A percentile compares a stretch with the other conserved stretches of the same genome.
phyloP scores from a whole-genome alignment of 2,329 filamentous ascomycete genomes.

The Epichloe scottii region DNA sequence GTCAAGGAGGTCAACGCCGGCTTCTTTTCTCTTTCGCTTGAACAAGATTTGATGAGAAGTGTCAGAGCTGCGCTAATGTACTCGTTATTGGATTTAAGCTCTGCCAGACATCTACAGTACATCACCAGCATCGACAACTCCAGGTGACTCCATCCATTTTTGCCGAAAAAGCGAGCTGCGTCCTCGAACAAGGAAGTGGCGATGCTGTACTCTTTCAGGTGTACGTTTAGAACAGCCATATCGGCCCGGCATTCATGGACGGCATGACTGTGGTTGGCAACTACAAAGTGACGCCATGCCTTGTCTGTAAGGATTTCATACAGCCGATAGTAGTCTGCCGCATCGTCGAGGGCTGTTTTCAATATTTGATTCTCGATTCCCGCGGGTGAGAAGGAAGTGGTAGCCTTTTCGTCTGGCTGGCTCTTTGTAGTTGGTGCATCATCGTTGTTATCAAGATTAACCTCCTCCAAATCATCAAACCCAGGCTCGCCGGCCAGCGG shows the following conservation, averaged over 20 bases:
- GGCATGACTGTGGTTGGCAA: conserved; percentile 66
- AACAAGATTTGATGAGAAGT: conserved; percentile 55
- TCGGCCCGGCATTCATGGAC: conserved; percentile 71
- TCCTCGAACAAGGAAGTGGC: conserved; percentile 69
- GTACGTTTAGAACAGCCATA: conserved; percentile 72
- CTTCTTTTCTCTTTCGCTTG: conserved; percentile 36
- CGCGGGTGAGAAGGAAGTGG: conserved; percentile 16
- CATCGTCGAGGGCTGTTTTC: conserved; percentile 46
- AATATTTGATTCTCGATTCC: conserved; percentile 37
- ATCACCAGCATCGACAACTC: conserved; percentile 77
- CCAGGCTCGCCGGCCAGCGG: conserved; percentile 34
- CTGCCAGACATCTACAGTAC: conserved; percentile 70
- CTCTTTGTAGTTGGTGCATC: conserved; percentile 13
- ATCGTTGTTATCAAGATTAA: conserved; percentile 38
- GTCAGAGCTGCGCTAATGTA: conserved; percentile 66
- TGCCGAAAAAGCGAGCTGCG: conserved; percentile 67
- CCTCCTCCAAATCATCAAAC: conserved; percentile 41
- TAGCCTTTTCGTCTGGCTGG: background rate
- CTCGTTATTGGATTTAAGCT: conserved; percentile 64
- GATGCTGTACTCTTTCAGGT: conserved; percentile 57
- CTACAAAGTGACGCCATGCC: conserved; percentile 68
- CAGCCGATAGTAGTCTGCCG: conserved; percentile 51
- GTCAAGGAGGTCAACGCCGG: conserved; percentile 11
- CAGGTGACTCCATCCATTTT: conserved; percentile 64
- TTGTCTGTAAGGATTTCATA: conserved; percentile 74